Percentiles rank a stretch among this genome's conserved stretches.
These are phyloP conservation scores for Hypomontagnella submonticulosa DNA, from an alignment of 495 filamentous ascomycete species.

Conservation along the genomic window DNA sequence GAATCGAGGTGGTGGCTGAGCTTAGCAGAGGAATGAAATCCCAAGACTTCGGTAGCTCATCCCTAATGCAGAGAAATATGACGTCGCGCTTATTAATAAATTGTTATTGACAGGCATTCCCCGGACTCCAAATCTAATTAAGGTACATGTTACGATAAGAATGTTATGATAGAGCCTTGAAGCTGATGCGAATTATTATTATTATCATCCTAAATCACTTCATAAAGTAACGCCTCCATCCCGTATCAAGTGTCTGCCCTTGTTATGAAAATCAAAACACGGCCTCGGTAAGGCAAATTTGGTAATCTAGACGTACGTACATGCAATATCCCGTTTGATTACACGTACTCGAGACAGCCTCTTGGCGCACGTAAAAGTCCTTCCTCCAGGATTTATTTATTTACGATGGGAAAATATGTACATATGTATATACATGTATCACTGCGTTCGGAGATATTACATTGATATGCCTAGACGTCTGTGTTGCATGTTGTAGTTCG, in stretches of 20 bases:
- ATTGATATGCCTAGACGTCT: conserved; percentile 15
- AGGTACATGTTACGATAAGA: conserved; percentile 15
- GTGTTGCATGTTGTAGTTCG: conserved; percentile 17
- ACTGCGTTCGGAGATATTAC: conserved; percentile 27
- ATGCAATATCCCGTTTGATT: not conserved
- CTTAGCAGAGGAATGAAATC: conserved; percentile 23
- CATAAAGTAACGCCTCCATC: too few species aligned
- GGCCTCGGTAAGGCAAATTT: not conserved
- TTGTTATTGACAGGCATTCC: conserved; percentile 37
- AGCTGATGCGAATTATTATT: conserved; percentile 8
- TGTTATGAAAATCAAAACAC: not conserved
- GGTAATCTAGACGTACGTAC: conserved; percentile 1
- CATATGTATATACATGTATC: too few species aligned
- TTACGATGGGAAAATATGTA: conserved; percentile 9
- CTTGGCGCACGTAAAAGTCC: conserved; percentile 23
- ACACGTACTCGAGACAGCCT: conserved; percentile 16
- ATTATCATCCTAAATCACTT: too few species aligned
- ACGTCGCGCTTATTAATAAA: conserved; percentile 34
- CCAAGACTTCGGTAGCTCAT: conserved; percentile 27
- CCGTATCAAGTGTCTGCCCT: too few species aligned
- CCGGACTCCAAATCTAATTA: conserved; percentile 36
- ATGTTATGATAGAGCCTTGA: not conserved
- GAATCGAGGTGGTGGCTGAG: conserved; percentile 10
- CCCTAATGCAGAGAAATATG: conserved; percentile 18
- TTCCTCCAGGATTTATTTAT: conserved; percentile 16